Evolutionary conservation across 768 basidiomycete species (phyloP).

Genomic region (Pseudohyphozyma bogoriensis): DNA sequence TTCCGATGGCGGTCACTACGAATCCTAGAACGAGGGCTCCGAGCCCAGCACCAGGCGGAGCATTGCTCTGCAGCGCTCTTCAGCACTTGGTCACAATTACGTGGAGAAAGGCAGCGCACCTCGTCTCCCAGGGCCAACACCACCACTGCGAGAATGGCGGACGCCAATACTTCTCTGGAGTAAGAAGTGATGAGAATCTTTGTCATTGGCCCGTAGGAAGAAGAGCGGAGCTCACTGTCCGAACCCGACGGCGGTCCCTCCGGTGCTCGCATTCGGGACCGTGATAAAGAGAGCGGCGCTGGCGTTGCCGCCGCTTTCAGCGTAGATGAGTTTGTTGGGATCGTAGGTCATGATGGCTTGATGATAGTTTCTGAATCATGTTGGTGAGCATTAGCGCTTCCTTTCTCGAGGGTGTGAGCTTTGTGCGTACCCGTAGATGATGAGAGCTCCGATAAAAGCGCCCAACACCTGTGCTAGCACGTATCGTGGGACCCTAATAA

Average conservation of each 20-base stretch:
- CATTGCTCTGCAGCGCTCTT: slow-evolving; percentile 25
- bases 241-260: slow-evolving; percentile 8
- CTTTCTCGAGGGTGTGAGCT: too few species aligned
- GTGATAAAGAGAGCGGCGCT: slow-evolving; percentile 21
- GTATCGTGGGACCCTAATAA: slow-evolving; percentile 13
- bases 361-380: not conserved
- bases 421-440: slow-evolving; percentile 26
- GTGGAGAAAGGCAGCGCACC: not conserved
- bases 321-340: slow-evolving; percentile 10
- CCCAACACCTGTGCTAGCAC: slow-evolving; percentile 18
- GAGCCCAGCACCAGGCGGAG: slow-evolving; percentile 23
- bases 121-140: slow-evolving; percentile 26
- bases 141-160: slow-evolving; percentile 13
- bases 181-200: not conserved
- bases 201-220: not conserved
- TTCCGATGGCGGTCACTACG: slow-evolving; percentile 23
- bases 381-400: not conserved
- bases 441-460: slow-evolving; percentile 17
- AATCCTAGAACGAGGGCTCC: slow-evolving; percentile 26
- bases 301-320: slow-evolving; percentile 1
- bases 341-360: slow-evolving; percentile 17
- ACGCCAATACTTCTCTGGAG: slow-evolving; percentile 13
- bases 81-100: not conserved
- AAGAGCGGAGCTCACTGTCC: slow-evolving; percentile 1
- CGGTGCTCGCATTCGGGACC: not conserved